Percentiles rank a stretch among this genome's conserved stretches.
phyloP scores from a whole-genome alignment of 2,329 filamentous ascomycete species.

The Phyllosticta citribraziliensis region DNA sequence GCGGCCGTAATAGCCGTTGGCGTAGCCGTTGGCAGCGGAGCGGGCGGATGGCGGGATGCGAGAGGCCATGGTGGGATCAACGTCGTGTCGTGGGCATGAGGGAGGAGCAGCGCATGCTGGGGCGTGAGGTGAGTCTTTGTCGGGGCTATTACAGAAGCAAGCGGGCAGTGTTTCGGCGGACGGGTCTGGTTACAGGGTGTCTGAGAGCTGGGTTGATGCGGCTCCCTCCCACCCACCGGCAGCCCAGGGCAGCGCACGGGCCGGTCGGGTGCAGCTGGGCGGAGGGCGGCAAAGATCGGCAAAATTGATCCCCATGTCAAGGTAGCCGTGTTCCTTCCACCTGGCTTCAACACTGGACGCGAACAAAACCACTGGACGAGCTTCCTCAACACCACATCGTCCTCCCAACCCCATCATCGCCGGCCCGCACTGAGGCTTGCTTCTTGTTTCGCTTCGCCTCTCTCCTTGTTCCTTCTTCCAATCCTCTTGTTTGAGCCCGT shows the following conservation, averaged over 20 bases:
- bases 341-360: conserved; percentile 6
- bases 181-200: background rate
- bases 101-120: conserved; percentile 7
- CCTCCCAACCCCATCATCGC: conserved; percentile 7
- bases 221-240: too few relatives aligned
- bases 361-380: conserved; percentile 10
- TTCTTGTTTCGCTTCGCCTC: background rate
- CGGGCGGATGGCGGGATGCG: conserved; percentile 22
- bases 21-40: conserved; percentile 28
- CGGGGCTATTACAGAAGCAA: conserved; percentile 3
- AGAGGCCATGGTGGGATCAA: conserved; percentile 24
- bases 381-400: conserved; percentile 6
- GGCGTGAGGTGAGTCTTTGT: background rate
- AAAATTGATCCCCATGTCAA: background rate
- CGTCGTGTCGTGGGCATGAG: background rate
- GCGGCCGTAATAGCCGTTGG: conserved; percentile 23
- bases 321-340: background rate
- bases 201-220: background rate
- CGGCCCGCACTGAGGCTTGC: background rate
- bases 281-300: conserved; percentile 7
- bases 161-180: conserved; percentile 5
- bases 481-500: conserved; percentile 22
- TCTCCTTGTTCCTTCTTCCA: conserved; percentile 6
- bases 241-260: background rate
- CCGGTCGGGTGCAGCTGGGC: background rate